Evolutionary conservation across 441 rosid genomes (phyloP), one percentile per base, ranked within the genome.

Genomic region (Adansonia rubrostipa): DNA sequence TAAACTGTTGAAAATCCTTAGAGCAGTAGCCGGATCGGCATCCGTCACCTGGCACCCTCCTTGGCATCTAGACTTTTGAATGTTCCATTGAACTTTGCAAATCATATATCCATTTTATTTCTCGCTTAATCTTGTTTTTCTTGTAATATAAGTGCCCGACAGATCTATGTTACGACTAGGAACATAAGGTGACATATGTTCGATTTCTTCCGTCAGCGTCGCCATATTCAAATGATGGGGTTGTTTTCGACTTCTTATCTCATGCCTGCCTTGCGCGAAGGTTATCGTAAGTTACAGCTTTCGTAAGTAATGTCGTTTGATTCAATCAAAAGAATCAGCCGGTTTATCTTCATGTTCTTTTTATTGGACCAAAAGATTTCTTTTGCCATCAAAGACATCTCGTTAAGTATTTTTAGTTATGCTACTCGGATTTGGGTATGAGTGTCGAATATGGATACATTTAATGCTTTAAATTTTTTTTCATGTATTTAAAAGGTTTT

Each of bases 1-100:
- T 14, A 70, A 70, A 8, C 73, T 22, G 22, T 22, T 22, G 50
- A 71, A 71, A 36, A 45, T n/a, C 22, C 58, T 48, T 69, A 20
- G 33, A 58, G 63, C 33, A 24, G 24, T 13, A 19, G 8, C 36
- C 11, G 10, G 4, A 19, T 28, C 28, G 10, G 62, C 63, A 20
- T 58, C 33, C 33, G 13, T 36, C 40, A 4, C 8, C 2, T 0
- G 64, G 33, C 40, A 28, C n/a, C 9, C 19, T 28, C 47, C 17
- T 28, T 6, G 1, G 67, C 67, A 33, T 62, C 44, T 28, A 13
- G 45, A 28, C 17, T 61, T 61, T 24, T 13, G 9, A 62, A 62
- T 66, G 3, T 66, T 66, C 33, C 24, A 17, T 20, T 19, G 71
- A 44, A 65, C 50, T 42, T 33, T 5, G 15, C 14, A 17, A 44